Percentiles rank a stretch among this genome's conserved stretches.
These are phyloP conservation scores for Penicillium coprophilum DNA, from an alignment of 495 filamentous ascomycete genomes.

Conservation along the genomic window DNA sequence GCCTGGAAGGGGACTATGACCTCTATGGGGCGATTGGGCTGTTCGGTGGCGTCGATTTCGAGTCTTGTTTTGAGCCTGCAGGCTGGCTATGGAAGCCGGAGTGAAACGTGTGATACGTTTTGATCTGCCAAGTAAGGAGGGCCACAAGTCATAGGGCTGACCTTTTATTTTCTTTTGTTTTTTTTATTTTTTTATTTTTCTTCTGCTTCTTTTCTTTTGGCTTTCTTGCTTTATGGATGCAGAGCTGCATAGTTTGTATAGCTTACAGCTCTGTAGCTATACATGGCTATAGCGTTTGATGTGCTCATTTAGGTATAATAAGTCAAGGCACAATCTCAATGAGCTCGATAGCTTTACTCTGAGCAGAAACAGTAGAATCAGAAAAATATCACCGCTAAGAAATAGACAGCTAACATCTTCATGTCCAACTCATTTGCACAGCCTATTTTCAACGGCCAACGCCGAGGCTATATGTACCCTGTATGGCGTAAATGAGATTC, in stretches of 20 bases:
- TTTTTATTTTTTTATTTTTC: not conserved
- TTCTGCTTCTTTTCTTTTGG: not conserved
- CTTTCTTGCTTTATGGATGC: no score
- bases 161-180: slow-evolving; percentile 2
- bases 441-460: slow-evolving; percentile 14
- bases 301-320: not conserved
- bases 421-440: not conserved
- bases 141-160: slow-evolving; percentile 19
- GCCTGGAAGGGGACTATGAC: slow-evolving; percentile 79
- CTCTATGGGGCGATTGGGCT: slow-evolving; percentile 77
- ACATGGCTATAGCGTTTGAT: no score
- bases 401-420: not conserved
- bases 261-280: not conserved
- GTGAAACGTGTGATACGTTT: slow-evolving; percentile 5
- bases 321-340: not conserved
- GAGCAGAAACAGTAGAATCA: not conserved
- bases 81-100: slow-evolving; percentile 44
- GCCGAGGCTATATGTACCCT: slow-evolving; percentile 5
- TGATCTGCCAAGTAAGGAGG: slow-evolving; percentile 17
- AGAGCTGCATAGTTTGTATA: no score
- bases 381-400: not conserved
- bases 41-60: slow-evolving; percentile 70
- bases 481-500: slow-evolving; percentile 7
- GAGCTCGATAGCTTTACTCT: not conserved
- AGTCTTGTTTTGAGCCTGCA: slow-evolving; percentile 61